These are phyloP conservation scores for Saturnispora saitoi DNA, from an alignment of 805 yeast species.

Conservation along the genomic window DNA sequence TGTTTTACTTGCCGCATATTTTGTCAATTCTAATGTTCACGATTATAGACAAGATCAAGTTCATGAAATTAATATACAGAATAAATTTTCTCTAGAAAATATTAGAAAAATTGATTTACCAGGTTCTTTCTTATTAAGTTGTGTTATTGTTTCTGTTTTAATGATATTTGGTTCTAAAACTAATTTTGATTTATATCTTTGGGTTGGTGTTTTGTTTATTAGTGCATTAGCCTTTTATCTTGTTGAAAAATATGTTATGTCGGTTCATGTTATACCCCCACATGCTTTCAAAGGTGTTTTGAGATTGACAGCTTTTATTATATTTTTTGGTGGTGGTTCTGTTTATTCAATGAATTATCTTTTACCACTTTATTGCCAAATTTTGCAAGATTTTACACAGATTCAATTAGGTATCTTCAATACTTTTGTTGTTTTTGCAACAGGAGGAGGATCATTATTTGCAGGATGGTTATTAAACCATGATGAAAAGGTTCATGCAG, in stretches of 20 bases:
- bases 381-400: conserved; percentile 33
- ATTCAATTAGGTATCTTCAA: conserved; percentile 34
- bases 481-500: conserved; percentile 13
- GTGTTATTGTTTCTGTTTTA: conserved; percentile 28
- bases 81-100: conserved; percentile 29
- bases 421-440: conserved; percentile 32
- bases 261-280: conserved; percentile 35
- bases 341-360: conserved; percentile 30
- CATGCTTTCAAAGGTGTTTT: conserved; percentile 31
- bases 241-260: conserved; percentile 30
- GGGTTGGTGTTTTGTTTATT: conserved; percentile 11
- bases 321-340: conserved; percentile 32
- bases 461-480: conserved; percentile 30
- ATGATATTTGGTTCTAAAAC: conserved; percentile 21
- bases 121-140: conserved; percentile 32
- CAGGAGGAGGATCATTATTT: conserved; percentile 33
- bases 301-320: conserved; percentile 30
- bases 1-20: conserved; percentile 22
- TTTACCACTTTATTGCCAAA: conserved; percentile 35
- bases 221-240: conserved; percentile 20
- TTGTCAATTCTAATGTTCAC: conserved; percentile 26
- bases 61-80: conserved; percentile 15
- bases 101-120: conserved; percentile 32
- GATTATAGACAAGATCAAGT: conserved; percentile 22
- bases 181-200: conserved; percentile 7